Evolutionary conservation across 768 basidiomycete genomes (phyloP).

Genomic region (Chlorophyllum brunneum): DNA sequence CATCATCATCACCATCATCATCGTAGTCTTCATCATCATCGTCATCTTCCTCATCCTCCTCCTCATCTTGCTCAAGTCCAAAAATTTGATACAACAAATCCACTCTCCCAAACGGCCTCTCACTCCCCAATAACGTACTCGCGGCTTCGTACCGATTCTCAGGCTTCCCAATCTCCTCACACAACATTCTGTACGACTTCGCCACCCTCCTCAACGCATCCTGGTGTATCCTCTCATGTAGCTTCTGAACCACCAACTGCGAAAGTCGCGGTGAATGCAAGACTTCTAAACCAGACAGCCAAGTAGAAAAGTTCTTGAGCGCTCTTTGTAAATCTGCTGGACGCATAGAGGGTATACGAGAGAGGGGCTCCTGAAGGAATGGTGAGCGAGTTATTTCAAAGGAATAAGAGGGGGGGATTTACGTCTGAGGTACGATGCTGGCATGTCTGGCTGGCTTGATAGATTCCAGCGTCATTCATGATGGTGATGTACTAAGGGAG

Average conservation of each 20-base stretch:
- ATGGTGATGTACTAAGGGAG: conserved; percentile 43
- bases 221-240: conserved; percentile 72
- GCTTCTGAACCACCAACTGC: conserved; percentile 60
- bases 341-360: conserved; percentile 64
- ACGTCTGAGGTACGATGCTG: conserved; percentile 37
- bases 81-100: conserved; percentile 74
- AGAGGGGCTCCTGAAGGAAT: conserved; percentile 56
- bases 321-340: conserved; percentile 59
- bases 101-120: conserved; percentile 80
- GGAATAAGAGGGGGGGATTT: conserved; percentile 16
- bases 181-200: conserved; percentile 66
- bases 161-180: conserved; percentile 70
- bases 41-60: conserved; percentile 10
- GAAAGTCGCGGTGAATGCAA: conserved; percentile 78
- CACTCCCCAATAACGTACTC: conserved; percentile 75
- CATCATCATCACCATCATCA: conserved; percentile 16
- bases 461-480: conserved; percentile 51
- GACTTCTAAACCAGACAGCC: conserved; percentile 81
- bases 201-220: conserved; percentile 68
- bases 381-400: neutral
- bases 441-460: conserved; percentile 41
- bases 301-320: conserved; percentile 70
- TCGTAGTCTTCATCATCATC: conserved; percentile 14
- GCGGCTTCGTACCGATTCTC: conserved; percentile 91
- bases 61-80: conserved; percentile 52